Percentiles rank a stretch among this genome's conserved stretches.
These are phyloP conservation scores for Copromyces sp. DNA, from an alignment of 495 filamentous ascomycete species.

Conservation along the genomic window DNA sequence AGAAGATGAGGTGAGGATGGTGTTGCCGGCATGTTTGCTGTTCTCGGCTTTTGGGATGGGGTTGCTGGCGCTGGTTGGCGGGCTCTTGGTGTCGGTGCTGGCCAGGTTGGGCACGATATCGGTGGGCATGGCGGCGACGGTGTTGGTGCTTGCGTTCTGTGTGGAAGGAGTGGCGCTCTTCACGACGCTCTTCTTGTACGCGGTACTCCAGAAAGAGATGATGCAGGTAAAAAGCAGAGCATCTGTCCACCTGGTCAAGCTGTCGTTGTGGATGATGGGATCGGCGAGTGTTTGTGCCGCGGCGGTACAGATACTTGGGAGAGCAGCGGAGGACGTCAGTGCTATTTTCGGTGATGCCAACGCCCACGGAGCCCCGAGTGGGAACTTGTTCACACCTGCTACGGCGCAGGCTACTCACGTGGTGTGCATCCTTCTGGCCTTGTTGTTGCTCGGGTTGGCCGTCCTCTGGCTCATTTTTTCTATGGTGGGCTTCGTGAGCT, in stretches of 20 bases:
- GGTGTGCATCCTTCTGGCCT: conserved; percentile 2
- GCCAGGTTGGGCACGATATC: not conserved
- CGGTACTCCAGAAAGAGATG: conserved; percentile 9
- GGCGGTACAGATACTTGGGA: conserved; percentile 6
- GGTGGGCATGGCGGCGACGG: not conserved
- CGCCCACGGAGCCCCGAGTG: not conserved
- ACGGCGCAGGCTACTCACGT: not conserved
- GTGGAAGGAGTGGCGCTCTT: conserved; percentile 1
- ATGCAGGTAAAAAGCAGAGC: conserved; percentile 8
- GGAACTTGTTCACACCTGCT: not conserved
- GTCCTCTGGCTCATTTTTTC: conserved; percentile 2
- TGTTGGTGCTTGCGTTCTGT: conserved; percentile 5
- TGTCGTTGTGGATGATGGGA: conserved; percentile 7
- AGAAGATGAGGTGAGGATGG: conserved; percentile 3
- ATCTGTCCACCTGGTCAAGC: conserved; percentile 1
- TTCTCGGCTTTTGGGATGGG: not conserved
- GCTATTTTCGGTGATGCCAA: not conserved
- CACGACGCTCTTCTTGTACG: conserved; percentile 1
- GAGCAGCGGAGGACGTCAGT: not conserved
- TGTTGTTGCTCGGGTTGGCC: conserved; percentile 8
- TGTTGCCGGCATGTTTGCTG: not conserved
- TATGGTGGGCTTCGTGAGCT: not conserved
- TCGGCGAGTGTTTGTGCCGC: conserved; percentile 5
- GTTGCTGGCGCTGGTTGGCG: conserved; percentile 3
- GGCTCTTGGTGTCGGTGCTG: not conserved